phyloP scores from a whole-genome alignment of 768 basidiomycete genomes.

The Phallus indusiatus region DNA sequence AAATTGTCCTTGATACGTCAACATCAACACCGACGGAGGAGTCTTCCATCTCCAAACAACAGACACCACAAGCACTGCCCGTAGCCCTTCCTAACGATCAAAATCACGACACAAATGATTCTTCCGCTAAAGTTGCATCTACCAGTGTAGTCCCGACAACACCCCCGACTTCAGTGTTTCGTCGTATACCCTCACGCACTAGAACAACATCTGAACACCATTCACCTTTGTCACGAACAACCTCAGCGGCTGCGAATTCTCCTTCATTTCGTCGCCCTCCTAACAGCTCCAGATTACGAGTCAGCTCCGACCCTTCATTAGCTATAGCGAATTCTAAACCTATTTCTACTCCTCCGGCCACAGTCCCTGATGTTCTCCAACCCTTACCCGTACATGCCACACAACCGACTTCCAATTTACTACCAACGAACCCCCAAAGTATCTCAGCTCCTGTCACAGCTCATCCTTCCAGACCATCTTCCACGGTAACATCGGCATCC shows the following conservation, averaged over 20 bases:
- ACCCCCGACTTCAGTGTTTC: slow-evolving; percentile 36
- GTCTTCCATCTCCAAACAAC: neutral
- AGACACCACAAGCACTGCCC: neutral
- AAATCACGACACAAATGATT: slow-evolving; percentile 12
- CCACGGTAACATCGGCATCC: slow-evolving; percentile 2
- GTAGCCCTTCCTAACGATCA: slow-evolving; percentile 6
- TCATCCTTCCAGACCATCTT: neutral
- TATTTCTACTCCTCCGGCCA: neutral
- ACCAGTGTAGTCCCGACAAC: slow-evolving; percentile 8
- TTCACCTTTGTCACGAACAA: neutral
- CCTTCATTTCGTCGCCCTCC: neutral
- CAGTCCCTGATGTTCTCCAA: neutral
- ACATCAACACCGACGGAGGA: neutral
- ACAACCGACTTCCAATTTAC: neutral
- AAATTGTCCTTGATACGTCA: neutral
- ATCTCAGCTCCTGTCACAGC: neutral
- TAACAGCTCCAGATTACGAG: neutral
- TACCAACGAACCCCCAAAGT: neutral
- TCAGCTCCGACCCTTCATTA: neutral
- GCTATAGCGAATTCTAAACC: neutral
- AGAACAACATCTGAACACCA: slow-evolving; percentile 10
- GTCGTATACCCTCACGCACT: slow-evolving; percentile 35
- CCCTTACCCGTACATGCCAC: neutral
- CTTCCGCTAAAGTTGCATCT: slow-evolving; percentile 9
- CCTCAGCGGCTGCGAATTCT: neutral